Evolutionary conservation across 257 asterid species (phyloP), one percentile per base, ranked within the genome.

Genomic region (Petunia secreta): DNA sequence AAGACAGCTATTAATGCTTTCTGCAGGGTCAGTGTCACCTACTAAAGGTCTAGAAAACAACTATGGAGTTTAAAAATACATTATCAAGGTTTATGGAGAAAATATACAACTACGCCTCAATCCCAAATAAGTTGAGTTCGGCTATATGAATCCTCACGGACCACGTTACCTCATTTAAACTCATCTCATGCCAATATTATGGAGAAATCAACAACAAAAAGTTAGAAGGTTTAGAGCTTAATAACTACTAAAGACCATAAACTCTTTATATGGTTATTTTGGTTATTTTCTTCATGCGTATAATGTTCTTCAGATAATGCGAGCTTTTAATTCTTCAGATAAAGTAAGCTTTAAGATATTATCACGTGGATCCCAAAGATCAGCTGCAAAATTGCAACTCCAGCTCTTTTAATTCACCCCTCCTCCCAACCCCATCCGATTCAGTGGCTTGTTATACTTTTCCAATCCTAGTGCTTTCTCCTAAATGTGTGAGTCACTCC

Each of bases 341-440:
- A 69, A 71, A 48, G 25, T 60, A 71, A 71, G 44, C 10, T 48
- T 71, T 48, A 57, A 71, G 62, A 73, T 34, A 73, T 36, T 6
- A 73, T 36, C 16, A 71, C 78, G 50, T 73, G 1, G 13, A 48
- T 34, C 25, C 78, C 78, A 50, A 25, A 50, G 78, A 71, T 71
- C 59, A 34, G 62, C 36, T 36, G 7, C 78, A 73, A 13, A 62
- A 71, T 6, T 3, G 3, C 77, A 69, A 25, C 15, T 68, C 8
- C 75, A 68, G 1, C 43, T 68, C n/a, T 68, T 67, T 67, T 67
- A 43, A 41, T 43, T 43, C 75, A 43, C 1, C 25, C 25, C 55
- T 43, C 75, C 75, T 68, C 75, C 15, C 75, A 43, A 43, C 9
- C 75, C 25, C 11, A 39, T 14, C 44, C 13, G 2, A 64, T 64